These are phyloP conservation scores for Trifolium pratense DNA, from an alignment of 306 rosid species.

Conservation along the genomic window DNA sequence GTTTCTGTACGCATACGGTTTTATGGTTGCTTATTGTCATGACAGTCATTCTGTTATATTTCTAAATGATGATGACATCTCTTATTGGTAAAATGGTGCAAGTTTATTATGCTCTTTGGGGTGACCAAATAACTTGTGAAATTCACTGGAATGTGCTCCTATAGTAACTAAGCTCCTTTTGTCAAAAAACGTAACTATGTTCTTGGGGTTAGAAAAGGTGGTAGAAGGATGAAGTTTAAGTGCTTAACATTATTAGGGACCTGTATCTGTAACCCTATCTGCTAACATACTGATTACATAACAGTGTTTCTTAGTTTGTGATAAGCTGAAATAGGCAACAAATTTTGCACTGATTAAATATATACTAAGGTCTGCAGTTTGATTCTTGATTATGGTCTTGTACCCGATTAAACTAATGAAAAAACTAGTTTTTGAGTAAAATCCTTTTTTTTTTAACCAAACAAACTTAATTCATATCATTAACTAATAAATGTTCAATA, in stretches of 20 bases:
- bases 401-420: not conserved
- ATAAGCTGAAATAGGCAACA: not conserved
- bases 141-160: not conserved
- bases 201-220: not conserved
- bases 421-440: too few species aligned
- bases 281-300: not conserved
- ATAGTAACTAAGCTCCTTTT: too few species aligned
- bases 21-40: not conserved
- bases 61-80: not conserved
- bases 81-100: not conserved
- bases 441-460: too few species aligned
- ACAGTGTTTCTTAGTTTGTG: not conserved
- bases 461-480: too few species aligned
- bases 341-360: not conserved
- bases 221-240: not conserved
- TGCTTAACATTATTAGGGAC: too few species aligned
- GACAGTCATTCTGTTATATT: not conserved
- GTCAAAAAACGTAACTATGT: not conserved
- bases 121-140: not conserved
- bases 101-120: conserved; percentile 3
- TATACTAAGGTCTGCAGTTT: not conserved
- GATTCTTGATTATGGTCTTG: conserved; percentile 7
- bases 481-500: too few species aligned
- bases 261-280: not conserved
- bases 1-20: not conserved